These are phyloP conservation scores for Pyrus hybrid DNA, from an alignment of 331 rosid genomes.

Conservation along the genomic window DNA sequence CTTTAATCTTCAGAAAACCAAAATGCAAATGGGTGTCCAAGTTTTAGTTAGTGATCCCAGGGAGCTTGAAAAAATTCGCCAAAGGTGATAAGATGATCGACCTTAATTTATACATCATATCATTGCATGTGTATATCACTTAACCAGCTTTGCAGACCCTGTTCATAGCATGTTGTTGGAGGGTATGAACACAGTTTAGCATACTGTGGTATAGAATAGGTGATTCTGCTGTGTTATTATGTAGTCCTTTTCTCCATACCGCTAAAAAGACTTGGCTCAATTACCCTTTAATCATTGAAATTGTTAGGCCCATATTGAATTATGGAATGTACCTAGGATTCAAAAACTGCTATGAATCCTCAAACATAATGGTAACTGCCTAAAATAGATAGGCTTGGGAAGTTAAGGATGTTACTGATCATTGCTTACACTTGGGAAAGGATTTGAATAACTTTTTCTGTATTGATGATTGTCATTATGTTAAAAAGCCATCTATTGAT, in stretches of 20 bases:
- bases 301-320: background rate
- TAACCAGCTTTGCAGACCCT: background rate
- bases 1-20: conserved; percentile 97
- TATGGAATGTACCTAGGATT: background rate
- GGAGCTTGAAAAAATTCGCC: conserved; percentile 97
- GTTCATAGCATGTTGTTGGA: background rate
- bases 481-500: background rate
- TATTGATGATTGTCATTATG: background rate
- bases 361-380: background rate
- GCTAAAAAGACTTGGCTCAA: background rate
- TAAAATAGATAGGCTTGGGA: background rate
- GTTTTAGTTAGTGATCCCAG: conserved; percentile 84
- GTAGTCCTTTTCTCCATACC: background rate
- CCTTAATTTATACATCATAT: background rate
- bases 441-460: background rate
- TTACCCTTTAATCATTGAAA: background rate
- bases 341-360: background rate
- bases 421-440: background rate
- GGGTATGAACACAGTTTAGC: background rate
- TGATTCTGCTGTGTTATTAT: background rate
- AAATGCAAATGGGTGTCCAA: conserved; percentile 99
- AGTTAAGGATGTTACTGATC: background rate
- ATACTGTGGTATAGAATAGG: background rate
- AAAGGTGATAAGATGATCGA: conserved; percentile 39
- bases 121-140: background rate